Conservation (phyloP, 495 filamentous ascomycete species). For the Pyrenula aspistea region DNA sequence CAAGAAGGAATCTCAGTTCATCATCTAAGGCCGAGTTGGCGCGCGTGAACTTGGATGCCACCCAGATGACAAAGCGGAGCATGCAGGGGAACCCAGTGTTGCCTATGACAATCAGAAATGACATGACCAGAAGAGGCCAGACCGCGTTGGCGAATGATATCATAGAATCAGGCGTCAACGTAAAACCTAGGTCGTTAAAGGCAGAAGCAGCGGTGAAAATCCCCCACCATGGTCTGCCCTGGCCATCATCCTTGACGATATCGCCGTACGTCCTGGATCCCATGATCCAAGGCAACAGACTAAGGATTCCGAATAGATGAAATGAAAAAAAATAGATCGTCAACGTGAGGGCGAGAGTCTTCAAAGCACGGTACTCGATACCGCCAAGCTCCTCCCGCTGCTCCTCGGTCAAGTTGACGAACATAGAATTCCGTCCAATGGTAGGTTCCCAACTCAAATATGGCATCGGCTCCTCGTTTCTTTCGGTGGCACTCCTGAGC, state of each 20-base stretch:
- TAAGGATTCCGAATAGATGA: constrained; percentile 58
- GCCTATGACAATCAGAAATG: constrained; percentile 78
- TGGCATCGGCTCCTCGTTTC: constrained; percentile 44
- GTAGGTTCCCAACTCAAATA: constrained; percentile 94
- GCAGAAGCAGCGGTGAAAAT: constrained; percentile 75
- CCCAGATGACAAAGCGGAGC: constrained; percentile 83
- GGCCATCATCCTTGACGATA: constrained; percentile 46
- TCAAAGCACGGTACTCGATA: constrained; percentile 54
- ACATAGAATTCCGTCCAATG: constrained; percentile 66
- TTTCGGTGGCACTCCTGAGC: constrained; percentile 25
- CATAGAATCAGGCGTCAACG: constrained; percentile 88
- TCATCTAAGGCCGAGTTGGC: constrained; percentile 61
- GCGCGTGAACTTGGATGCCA: constrained; percentile 44
- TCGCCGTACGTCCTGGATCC: constrained; percentile 39
- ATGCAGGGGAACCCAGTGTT: constrained; percentile 93
- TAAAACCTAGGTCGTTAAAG: constrained; percentile 83
- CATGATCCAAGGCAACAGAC: constrained; percentile 71
- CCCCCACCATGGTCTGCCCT: constrained; percentile 75
- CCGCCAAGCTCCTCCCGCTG: constrained; percentile 49
- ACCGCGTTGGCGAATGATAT: constrained; percentile 66
- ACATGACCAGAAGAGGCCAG: constrained; percentile 61
- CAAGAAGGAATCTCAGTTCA: constrained; percentile 78
- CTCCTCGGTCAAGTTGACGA: constrained; percentile 51
- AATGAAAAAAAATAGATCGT: constrained; percentile 67
- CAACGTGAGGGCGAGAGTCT: constrained; percentile 68